Evolutionary conservation across 345 rosid species (phyloP), one percentile per base, ranked within the genome.

Genomic region (Garcia nutans): DNA sequence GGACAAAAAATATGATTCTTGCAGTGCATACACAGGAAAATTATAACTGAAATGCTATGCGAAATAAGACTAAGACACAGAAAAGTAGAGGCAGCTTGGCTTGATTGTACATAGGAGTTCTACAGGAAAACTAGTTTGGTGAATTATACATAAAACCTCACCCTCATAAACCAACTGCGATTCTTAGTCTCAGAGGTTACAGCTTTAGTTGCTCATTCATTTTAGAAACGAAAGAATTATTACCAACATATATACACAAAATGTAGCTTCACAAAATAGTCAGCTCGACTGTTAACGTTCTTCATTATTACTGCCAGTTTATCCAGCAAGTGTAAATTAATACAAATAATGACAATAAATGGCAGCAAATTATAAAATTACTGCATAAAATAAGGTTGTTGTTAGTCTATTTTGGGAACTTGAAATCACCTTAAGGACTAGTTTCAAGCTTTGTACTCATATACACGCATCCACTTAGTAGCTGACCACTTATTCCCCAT

Each of bases 401-500:
- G 33, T 19, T 24, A 5, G 64, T 31, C 57, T 5, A 44, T 65
- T 71, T 71, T 42, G 66, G 71, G 37, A 19, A 71, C 28, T 9
- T 44, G 15, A 13, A 59, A 62, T 78, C 78, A 89, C 92, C 88
- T 84, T 74, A 24, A 49, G 10, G 74, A 47, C 41, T 15, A 19
- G 62, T 37, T 70, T 91, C 74, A 93, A 79, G 64, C 84, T 77
- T 79, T 85, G 80, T 90, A 93, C 82, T 95, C 96, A 12, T 84
- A 87, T 60, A 95, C 88, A 31, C 93, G 97, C 78, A 95, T 74
- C 97, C 99, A 95, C 76, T 95, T 95, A 59, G 99, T 95, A 6
- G 97, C 89, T 72, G 99, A 95, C 99, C 99, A 95, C 80, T 95
- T 93, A 82, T 93, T 91, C 78, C 99, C 99, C 81, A 74, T 87